phyloP scores from a whole-genome alignment of 139 green algal species.

The Zygnema circumcarinatum region DNA sequence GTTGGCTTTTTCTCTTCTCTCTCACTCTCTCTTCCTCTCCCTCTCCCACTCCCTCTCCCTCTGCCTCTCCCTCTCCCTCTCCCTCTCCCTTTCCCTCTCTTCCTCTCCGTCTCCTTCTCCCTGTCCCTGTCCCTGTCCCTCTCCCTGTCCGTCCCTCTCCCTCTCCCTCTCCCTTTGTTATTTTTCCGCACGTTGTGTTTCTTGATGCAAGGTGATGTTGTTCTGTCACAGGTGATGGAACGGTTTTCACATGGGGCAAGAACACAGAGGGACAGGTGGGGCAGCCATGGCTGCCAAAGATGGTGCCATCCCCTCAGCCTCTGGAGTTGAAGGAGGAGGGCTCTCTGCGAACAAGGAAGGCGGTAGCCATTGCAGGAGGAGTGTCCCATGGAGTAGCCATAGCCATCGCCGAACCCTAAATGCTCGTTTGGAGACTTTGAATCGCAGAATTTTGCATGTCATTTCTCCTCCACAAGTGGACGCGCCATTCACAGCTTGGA shows the following conservation, averaged over 20 bases:
- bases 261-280: too few relatives aligned
- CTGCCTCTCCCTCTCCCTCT: neutral
- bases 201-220: neutral
- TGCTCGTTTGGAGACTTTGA: too few relatives aligned
- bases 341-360: neutral
- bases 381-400: neutral
- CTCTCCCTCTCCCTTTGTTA: neutral
- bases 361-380: neutral
- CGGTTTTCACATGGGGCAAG: too few relatives aligned
- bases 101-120: neutral
- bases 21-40: neutral
- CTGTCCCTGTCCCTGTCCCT: neutral
- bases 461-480: too few relatives aligned
- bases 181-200: neutral
- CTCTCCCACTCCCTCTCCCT: neutral
- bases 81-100: neutral
- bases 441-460: too few relatives aligned
- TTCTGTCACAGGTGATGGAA: too few relatives aligned
- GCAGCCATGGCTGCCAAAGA: too few relatives aligned
- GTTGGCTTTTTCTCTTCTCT: constrained; percentile 13
- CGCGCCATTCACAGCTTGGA: too few relatives aligned
- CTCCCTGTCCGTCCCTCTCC: neutral
- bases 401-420: too few relatives aligned
- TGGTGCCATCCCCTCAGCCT: neutral
- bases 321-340: neutral